Evolutionary conservation across 2,329 filamentous ascomycete species (phyloP).

Genomic region (Dendrostoma leiphaemia): DNA sequence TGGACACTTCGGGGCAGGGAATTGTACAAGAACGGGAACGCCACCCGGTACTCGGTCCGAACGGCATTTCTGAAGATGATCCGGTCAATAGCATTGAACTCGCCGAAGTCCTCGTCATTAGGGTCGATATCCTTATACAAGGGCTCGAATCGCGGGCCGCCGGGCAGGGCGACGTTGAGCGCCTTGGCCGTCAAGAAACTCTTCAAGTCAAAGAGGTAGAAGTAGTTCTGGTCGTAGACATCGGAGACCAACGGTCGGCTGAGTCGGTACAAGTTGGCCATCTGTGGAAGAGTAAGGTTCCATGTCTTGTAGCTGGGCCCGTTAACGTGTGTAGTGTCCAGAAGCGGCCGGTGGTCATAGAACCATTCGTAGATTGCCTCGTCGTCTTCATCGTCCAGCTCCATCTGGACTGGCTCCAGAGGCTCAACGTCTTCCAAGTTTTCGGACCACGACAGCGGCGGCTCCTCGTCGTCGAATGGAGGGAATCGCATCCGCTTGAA

Average conservation of each 20-base stretch:
- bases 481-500: conserved; percentile 99
- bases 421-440: conserved; percentile 99
- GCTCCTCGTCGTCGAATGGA: conserved; percentile 97
- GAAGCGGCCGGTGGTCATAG: conserved; percentile 87
- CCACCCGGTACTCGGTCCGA: conserved; percentile 91
- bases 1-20: conserved; percentile 92
- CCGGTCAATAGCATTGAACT: conserved; percentile 98
- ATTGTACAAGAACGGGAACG: conserved; percentile 94
- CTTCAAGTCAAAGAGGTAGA: conserved; percentile 93
- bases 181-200: conserved; percentile 96
- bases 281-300: conserved; percentile 91
- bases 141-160: conserved; percentile 93
- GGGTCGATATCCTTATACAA: conserved; percentile 98
- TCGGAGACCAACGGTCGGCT: conserved; percentile 90
- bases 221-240: conserved; percentile 94
- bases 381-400: conserved; percentile 92
- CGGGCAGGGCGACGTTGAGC: conserved; percentile 94
- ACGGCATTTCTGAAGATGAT: conserved; percentile 98
- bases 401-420: conserved; percentile 96
- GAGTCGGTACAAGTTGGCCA: conserved; percentile 91
- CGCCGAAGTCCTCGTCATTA: conserved; percentile 98
- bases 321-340: conserved; percentile 92
- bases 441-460: conserved; percentile 95
- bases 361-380: conserved; percentile 93
- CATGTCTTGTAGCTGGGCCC: conserved; percentile 95